Evolutionary conservation across 164 flowering plant genomes (phyloP).

Genomic region (Umbellularia californica): DNA sequence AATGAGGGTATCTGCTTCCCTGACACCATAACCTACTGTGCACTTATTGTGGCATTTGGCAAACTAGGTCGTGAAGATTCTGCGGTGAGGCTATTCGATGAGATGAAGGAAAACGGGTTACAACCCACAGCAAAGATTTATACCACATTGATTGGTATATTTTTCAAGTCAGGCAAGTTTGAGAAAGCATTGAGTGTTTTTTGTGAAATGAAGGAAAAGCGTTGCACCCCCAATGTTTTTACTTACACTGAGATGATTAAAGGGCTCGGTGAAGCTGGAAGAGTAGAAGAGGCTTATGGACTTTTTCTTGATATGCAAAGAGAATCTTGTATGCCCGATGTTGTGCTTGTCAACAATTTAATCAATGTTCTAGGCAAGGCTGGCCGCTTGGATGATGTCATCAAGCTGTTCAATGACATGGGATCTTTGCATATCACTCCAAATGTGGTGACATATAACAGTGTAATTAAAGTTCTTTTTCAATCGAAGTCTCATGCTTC

Average conservation of each 20-base stretch:
- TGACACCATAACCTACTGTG: constrained; percentile 75
- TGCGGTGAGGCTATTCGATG: constrained; percentile 76
- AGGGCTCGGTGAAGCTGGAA: constrained; percentile 77
- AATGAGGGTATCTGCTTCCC: constrained; percentile 69
- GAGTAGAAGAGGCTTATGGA: constrained; percentile 73
- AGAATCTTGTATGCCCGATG: constrained; percentile 74
- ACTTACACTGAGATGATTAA: constrained; percentile 90
- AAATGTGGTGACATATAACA: constrained; percentile 83
- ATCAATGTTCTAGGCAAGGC: constrained; percentile 68
- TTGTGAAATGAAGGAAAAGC: constrained; percentile 56
- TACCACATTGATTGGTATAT: constrained; percentile 60
- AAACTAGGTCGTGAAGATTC: constrained; percentile 70
- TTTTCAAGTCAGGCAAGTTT: constrained; percentile 54
- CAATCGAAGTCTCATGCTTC: constrained; percentile 59
- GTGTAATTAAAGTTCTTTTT: constrained; percentile 65
- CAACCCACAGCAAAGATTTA: constrained; percentile 79
- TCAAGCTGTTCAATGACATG: constrained; percentile 65
- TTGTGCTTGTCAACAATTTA: constrained; percentile 77
- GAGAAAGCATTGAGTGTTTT: constrained; percentile 62
- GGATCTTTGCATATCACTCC: constrained; percentile 52
- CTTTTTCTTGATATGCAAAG: constrained; percentile 46
- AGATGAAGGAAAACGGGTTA: constrained; percentile 84
- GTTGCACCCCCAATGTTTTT: constrained; percentile 65
- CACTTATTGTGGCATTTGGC: constrained; percentile 58
- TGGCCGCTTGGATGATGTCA: constrained; percentile 62